Evolutionary conservation across 176 grass and related monocot genomes (phyloP), one percentile per base, ranked within the genome.

Genomic region (Hyparrhenia diplandra): DNA sequence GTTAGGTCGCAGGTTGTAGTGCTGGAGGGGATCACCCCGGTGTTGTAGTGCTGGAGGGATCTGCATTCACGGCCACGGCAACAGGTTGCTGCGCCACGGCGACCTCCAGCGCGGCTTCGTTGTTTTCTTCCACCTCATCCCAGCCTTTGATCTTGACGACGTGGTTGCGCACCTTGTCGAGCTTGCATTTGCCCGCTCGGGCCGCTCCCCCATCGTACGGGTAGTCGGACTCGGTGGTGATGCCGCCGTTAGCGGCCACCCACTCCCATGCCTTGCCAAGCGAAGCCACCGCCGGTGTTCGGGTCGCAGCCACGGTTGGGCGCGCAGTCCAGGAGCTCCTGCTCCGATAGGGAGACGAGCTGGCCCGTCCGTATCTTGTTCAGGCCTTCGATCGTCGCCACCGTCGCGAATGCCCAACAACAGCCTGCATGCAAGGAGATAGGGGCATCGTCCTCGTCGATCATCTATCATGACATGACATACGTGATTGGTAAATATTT

Each of bases 341-440:
- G 88, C 79, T 86, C 73, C 5, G 79, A 90, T 23, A 90, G 55
- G 14, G 79, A 27, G 0, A 87, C 52, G 1, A 82, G 79, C 6
- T 21, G 6, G 4, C 73, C 74, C 4, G 39, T 87, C 20, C 35
- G 77, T 13, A 90, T 73, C 47, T 86, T 66, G 51, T 75, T n/a
- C 21, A 90, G 71, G 30, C 88, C 34, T 67, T 90, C 88, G 23
- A 78, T 82, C 31, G 83, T 13, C 12, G 88, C 88, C 10, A 86
- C 73, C 2, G 84, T 21, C 5, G 83, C 36, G 59, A 90, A 90
- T 32, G 88, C 73, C 88, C 83, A 90, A 23, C 84, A 86, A 25
- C 0, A 0, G 8, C 64, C 77, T 80, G 64, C 7, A 43, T 47
- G 45, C 40, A 67, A 25, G 17, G 9, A 2, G 20, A n/a, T n/a